Conservation (phyloP, 257 asterid genomes). For the Gardenia jasminoides region DNA sequence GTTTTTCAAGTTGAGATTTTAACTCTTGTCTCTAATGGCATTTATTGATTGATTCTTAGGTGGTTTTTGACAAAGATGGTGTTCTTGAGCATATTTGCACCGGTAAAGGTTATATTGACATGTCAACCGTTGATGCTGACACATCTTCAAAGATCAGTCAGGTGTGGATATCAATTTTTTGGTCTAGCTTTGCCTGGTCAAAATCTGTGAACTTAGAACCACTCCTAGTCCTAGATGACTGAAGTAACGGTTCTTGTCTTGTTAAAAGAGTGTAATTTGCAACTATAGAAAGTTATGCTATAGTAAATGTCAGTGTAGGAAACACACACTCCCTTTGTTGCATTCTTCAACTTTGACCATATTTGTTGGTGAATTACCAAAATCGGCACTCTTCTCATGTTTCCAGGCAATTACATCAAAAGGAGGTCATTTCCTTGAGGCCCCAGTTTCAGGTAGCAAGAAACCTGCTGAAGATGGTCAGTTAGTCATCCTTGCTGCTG, state of each 20-base stretch:
- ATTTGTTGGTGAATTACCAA: conserved; percentile 2
- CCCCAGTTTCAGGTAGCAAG: conserved; percentile 98
- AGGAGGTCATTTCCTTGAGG: conserved; percentile 85
- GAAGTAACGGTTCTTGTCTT: too few relatives aligned
- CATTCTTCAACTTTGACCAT: background rate
- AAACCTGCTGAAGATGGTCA: conserved; percentile 99
- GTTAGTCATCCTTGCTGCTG: conserved; percentile 92
- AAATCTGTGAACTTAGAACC: background rate
- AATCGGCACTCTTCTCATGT: conserved; percentile 10
- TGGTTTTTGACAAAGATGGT: conserved; percentile 81
- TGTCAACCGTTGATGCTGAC: conserved; percentile 99
- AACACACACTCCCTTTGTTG: background rate
- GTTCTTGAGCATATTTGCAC: conserved; percentile 73
- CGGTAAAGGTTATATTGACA: conserved; percentile 91
- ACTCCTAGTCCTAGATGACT: background rate
- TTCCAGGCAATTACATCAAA: conserved; percentile 75
- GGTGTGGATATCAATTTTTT: conserved; percentile 36
- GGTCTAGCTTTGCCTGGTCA: background rate
- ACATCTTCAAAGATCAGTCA: conserved; percentile 80
- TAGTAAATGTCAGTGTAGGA: background rate
- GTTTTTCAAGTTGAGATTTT: background rate
- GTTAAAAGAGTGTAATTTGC: background rate
- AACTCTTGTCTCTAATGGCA: conserved; percentile 3
- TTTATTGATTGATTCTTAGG: conserved; percentile 40
- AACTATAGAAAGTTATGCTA: background rate